Base-by-base conservation (phyloP, 2,329 filamentous ascomycete species). In the Sporothrix euskadiensis region DNA sequence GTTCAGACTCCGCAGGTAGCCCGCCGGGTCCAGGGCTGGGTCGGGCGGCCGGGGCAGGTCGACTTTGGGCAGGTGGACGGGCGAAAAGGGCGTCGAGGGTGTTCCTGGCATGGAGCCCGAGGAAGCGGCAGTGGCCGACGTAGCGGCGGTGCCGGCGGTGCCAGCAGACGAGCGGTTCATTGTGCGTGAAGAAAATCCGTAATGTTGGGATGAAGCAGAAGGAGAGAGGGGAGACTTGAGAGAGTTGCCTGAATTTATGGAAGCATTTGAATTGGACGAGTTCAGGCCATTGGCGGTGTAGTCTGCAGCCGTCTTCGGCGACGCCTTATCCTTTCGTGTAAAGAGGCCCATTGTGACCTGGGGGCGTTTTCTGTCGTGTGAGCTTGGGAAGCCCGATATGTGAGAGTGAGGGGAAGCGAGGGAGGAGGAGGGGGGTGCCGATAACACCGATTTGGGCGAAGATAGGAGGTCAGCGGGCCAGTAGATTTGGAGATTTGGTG, bases 1-100 rank as follows among this genome's bases (percentile, higher is more conserved):
- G 79, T 93, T 90, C 79, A 98, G 89, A 83, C 94, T 98, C 80
- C 93, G 90, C 79, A 99, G 88, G 82, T 98, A 98, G 75, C 91
- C 94, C 32, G 92, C 93, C 26, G 95, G 94, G 81, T 98, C 94
- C 77, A 95, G 86, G 75, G 91, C 88, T 78, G 95, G 94, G 82
- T 98, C 94, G 39, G 95, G 94, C 19, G 94, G 90, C 79, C 90
- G 91, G 69, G 95, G 93, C 66, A 98, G 88, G 76, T 94, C 89
- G 78, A 97, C 87, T 81, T 94, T 92, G 77, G 91, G 90, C 77
- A 94, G 87, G 75, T 83, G 85, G 77, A 81, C 74, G 80, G 82
- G 85, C 49, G 86, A 85, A 80, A 88, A 86, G 63, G 86, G 85
- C 12, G 86, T 84, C 74, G 85, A 75, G n/a, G 86, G 85, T 2